Percentiles rank a stretch among this genome's conserved stretches.
These are phyloP conservation scores for Globisporangium ultimum DNA, from an alignment of 352 stramenopile species.

Conservation along the genomic window DNA sequence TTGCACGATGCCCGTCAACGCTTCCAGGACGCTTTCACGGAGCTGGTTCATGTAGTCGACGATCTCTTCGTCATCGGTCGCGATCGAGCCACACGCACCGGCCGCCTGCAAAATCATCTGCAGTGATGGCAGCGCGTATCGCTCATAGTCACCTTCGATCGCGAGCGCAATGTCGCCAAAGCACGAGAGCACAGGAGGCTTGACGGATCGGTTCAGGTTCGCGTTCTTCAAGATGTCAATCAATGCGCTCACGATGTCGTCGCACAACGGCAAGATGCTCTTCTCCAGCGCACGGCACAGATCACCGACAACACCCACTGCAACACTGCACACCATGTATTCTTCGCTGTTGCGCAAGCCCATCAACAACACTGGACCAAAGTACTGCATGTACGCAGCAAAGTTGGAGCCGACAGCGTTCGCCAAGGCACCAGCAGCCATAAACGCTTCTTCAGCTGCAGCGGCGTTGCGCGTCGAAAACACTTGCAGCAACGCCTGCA, in stretches of 20 bases:
- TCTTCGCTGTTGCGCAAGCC: slow-evolving; percentile 95
- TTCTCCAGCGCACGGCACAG: slow-evolving; percentile 91
- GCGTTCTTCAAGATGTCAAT: slow-evolving; percentile 95
- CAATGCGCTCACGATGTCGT: slow-evolving; percentile 93
- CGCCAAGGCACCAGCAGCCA: slow-evolving; percentile 91
- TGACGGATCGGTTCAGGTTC: slow-evolving; percentile 92
- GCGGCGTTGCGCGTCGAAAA: slow-evolving; percentile 92
- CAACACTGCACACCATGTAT: slow-evolving; percentile 95
- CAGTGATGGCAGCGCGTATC: slow-evolving; percentile 78
- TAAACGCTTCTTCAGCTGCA: slow-evolving; percentile 95
- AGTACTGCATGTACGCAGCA: slow-evolving; percentile 94
- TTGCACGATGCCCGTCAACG: slow-evolving; percentile 96
- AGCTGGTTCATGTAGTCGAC: slow-evolving; percentile 98
- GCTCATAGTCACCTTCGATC: slow-evolving; percentile 91
- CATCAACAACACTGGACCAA: slow-evolving; percentile 90
- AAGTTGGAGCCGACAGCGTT: slow-evolving; percentile 92
- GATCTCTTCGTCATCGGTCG: slow-evolving; percentile 96
- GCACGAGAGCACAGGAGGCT: slow-evolving; percentile 94
- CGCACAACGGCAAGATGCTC: slow-evolving; percentile 91
- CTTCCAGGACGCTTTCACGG: slow-evolving; percentile 94
- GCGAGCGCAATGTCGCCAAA: slow-evolving; percentile 97
- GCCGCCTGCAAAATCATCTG: slow-evolving; percentile 87
- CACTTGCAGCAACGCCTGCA: slow-evolving; percentile 94
- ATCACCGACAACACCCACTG: slow-evolving; percentile 94
- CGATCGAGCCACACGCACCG: slow-evolving; percentile 78